Evolutionary conservation across 2,329 filamentous ascomycete species (phyloP).

Genomic region (Colletotrichum phormii): DNA sequence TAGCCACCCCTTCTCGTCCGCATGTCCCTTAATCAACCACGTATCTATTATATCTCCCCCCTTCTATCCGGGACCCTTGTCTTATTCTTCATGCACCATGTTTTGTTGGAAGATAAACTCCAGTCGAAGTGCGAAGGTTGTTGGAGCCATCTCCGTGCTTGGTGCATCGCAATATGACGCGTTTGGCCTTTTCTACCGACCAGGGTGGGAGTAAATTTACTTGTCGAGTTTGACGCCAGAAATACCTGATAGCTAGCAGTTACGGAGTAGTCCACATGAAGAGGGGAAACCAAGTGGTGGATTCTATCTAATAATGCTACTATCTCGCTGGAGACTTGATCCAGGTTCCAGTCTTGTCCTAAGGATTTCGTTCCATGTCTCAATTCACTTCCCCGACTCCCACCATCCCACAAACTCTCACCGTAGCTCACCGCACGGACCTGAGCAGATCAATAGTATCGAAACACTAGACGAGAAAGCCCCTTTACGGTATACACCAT

Average conservation of each 20-base stretch:
- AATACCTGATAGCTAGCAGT: not conserved
- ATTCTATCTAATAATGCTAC: constrained; percentile 14
- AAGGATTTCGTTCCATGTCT: constrained; percentile 7
- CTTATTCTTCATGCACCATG: not conserved
- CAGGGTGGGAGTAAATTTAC: not conserved
- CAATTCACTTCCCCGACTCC: not conserved
- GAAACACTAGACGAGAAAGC: not conserved
- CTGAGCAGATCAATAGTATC: not conserved
- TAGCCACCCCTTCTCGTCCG: not conserved
- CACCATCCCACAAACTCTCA: constrained; percentile 4
- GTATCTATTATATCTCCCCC: not conserved
- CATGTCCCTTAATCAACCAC: not conserved
- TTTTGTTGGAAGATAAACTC: not conserved
- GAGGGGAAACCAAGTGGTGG: not conserved
- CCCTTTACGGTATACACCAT: constrained; percentile 13
- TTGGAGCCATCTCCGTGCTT: not conserved
- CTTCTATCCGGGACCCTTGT: not conserved
- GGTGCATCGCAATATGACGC: not conserved
- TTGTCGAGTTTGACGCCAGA: not conserved
- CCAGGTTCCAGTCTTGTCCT: constrained; percentile 6
- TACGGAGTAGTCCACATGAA: not conserved
- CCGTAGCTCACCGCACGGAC: constrained; percentile 24
- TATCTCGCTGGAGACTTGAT: constrained; percentile 20
- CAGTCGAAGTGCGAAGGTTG: not conserved
- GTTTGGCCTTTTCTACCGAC: not conserved